These are phyloP conservation scores for Monosporascus sp. DNA, from an alignment of 2,329 filamentous ascomycete genomes.

Conservation along the genomic window DNA sequence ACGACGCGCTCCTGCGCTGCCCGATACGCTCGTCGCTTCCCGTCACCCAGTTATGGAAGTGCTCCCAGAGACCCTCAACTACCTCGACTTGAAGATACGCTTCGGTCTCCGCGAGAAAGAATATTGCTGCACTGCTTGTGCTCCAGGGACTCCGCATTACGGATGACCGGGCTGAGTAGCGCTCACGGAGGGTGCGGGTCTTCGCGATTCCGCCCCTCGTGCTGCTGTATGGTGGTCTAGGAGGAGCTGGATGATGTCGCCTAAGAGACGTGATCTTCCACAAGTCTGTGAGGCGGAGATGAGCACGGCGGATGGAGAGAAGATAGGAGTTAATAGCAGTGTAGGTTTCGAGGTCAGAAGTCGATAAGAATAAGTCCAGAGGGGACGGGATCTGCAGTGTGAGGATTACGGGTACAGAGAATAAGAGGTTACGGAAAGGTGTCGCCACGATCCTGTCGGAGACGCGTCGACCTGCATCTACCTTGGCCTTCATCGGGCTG, in stretches of 20 bases:
- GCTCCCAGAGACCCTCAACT: conserved; percentile 72
- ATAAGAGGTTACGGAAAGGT: conserved; percentile 74
- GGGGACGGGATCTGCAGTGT: conserved; percentile 70
- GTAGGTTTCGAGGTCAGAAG: conserved; percentile 72
- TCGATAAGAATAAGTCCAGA: conserved; percentile 78
- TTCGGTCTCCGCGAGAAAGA: conserved; percentile 82
- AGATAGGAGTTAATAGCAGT: conserved; percentile 84
- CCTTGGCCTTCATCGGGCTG: conserved; percentile 32
- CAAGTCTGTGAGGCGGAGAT: conserved; percentile 75
- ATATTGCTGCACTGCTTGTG: conserved; percentile 78
- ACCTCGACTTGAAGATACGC: conserved; percentile 88
- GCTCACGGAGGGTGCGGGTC: conserved; percentile 55
- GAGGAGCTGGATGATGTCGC: conserved; percentile 69
- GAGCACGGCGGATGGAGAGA: conserved; percentile 75
- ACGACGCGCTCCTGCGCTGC: conserved; percentile 10
- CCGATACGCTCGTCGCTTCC: conserved; percentile 26
- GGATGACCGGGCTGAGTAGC: conserved; percentile 56
- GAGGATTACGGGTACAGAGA: conserved; percentile 69
- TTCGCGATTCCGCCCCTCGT: conserved; percentile 54
- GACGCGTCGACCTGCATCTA: conserved; percentile 21
- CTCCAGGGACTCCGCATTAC: conserved; percentile 84
- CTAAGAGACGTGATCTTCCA: conserved; percentile 82
- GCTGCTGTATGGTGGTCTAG: conserved; percentile 57
- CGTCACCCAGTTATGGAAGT: conserved; percentile 71
- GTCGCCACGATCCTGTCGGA: conserved; percentile 37